Evolutionary conservation across 352 stramenopile species (phyloP), one percentile per base, ranked within the genome.

Genomic region (Pythium guiyangense): DNA sequence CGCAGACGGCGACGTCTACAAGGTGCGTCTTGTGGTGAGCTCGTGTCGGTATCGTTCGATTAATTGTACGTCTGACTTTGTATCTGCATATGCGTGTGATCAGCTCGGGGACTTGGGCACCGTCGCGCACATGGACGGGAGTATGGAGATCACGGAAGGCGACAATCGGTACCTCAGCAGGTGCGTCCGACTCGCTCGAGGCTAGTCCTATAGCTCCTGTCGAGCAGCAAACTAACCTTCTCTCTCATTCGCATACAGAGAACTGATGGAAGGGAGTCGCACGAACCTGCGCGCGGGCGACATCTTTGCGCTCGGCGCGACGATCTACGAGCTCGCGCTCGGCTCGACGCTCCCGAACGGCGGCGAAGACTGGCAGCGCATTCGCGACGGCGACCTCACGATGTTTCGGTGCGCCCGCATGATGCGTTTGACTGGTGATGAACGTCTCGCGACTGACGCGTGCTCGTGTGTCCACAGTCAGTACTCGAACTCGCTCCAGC

Each of bases 401-500:
- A 84, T 92, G 61, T 93, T 93, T 57, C 70, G 84, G 69, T 88
- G 64, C 31, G 49, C 14, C 2, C 8, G 40, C n/a, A n/a, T n/a
- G n/a, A n/a, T 22, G n/a, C 6, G 70, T 22, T 26, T 57, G 52
- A 14, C 20, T 39, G 54, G 37, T 22, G 22, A 22, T 22, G 22
- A 22, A 1, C 22, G 22, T 1, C 22, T 60, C 64, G 51, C 47
- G 45, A 20, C 8, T 61, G 25, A 12, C 54, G 44, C 62, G 44
- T 20, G 11, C 22, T 25, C 6, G 46, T 34, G 27, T 35, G 9
- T 52, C n/a, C 27, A 31, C 66, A 89, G 78, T 31, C 79, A 94
- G 65, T 94, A 94, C 66, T 92, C 84, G 26, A 94, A 90, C 70
- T 92, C 84, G 42, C 66, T 94, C 40, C 84, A 92, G 73, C 82